Evolutionary conservation across 1,284 basidiomycete genomes (phyloP).

Genomic region (Apiotrichum brassicae): DNA sequence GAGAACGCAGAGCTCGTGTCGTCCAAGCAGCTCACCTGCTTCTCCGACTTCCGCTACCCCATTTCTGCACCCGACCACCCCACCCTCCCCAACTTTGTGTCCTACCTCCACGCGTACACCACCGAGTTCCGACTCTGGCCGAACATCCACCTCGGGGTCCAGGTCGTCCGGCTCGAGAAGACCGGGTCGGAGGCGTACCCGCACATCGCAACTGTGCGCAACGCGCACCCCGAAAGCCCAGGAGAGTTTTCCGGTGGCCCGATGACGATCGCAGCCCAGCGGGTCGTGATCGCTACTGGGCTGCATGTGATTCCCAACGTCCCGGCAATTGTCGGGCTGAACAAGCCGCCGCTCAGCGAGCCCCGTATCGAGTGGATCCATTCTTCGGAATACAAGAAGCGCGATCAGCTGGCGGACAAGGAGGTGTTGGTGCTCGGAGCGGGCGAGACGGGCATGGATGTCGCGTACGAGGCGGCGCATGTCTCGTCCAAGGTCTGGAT

Average conservation of each 20-base stretch:
- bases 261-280: conserved; percentile 18
- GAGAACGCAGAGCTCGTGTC: conserved; percentile 52
- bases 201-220: neutral
- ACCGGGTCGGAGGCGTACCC: conserved; percentile 18
- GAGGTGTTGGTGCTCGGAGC: conserved; percentile 57
- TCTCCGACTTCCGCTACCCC: conserved; percentile 56
- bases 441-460: conserved; percentile 64
- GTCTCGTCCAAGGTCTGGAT: conserved; percentile 53
- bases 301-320: conserved; percentile 53
- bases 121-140: conserved; percentile 50
- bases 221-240: neutral
- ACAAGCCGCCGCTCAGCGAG: conserved; percentile 29
- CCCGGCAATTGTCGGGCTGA: conserved; percentile 52
- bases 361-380: conserved; percentile 49
- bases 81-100: conserved; percentile 55
- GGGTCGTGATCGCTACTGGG: conserved; percentile 35
- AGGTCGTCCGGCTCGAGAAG: conserved; percentile 41
- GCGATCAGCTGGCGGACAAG: conserved; percentile 50
- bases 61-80: conserved; percentile 56
- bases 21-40: conserved; percentile 55
- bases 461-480: conserved; percentile 51
- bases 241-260: neutral
- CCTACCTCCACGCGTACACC: conserved; percentile 56
- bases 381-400: conserved; percentile 54
- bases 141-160: conserved; percentile 50